These are phyloP conservation scores for Plectranthus barbatus DNA, from an alignment of 257 asterid species.

Conservation along the genomic window DNA sequence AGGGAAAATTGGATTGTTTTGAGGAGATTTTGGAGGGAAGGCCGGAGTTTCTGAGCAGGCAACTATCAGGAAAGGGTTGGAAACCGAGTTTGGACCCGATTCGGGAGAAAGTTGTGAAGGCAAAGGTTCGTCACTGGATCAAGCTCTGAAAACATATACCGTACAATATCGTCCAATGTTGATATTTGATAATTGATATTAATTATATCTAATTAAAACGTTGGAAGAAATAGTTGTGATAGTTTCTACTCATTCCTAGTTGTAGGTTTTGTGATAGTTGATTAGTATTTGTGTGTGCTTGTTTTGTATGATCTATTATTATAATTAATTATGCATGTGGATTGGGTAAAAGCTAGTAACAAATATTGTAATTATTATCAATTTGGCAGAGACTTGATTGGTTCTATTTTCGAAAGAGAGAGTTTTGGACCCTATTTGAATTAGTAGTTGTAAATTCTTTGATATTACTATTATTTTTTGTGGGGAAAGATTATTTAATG, in stretches of 20 bases:
- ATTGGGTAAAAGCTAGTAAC: background rate
- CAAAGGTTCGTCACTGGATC: slow-evolving; percentile 47
- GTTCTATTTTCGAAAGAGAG: too few species aligned
- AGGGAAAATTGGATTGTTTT: slow-evolving; percentile 27
- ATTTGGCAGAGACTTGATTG: background rate
- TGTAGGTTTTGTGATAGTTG: background rate
- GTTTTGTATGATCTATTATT: too few species aligned
- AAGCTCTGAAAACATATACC: slow-evolving; percentile 22
- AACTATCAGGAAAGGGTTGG: slow-evolving; percentile 83
- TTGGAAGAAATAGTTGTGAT: too few species aligned
- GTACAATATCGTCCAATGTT: too few species aligned
- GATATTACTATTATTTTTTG: too few species aligned
- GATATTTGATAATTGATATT: too few species aligned
- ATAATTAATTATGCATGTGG: background rate
- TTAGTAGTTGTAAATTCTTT: too few species aligned
- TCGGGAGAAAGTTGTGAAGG: slow-evolving; percentile 44
- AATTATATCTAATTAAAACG: too few species aligned
- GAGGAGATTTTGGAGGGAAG: slow-evolving; percentile 53
- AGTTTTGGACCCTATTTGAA: too few species aligned
- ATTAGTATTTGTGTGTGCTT: background rate
- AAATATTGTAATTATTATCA: background rate
- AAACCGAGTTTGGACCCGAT: slow-evolving; percentile 86
- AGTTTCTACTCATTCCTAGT: too few species aligned
- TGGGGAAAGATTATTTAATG: too few species aligned
- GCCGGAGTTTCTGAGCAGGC: slow-evolving; percentile 61